Base-by-base conservation (phyloP, 495 filamentous ascomycete genomes). In the Penicillium subrubescens region DNA sequence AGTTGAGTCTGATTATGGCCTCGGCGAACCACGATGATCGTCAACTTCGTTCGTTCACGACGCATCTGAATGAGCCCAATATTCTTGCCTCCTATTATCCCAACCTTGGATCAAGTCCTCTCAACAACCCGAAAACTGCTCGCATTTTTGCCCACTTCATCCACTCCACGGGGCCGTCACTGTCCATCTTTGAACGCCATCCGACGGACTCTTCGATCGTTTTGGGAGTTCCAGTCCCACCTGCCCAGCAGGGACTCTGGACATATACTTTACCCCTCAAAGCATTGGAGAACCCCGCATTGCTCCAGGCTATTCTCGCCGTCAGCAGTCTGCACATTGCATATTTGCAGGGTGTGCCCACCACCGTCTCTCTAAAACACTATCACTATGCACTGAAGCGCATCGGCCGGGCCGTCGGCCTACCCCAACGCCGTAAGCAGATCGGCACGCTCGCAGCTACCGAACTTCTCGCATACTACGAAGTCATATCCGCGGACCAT, bases 401-500 rank as follows among this genome's bases (percentile, higher is more conserved):
- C 55, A 79, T 98, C 1, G 88, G 90, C 3, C 88, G 87, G 64
- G 88, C 88, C 59, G 89, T 97, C 31, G 85, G 87, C 23, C 85
- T 91, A 44, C 85, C 87, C 12, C 82, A 71, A 54, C 88, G 89
- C 68, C 88, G 95, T n/a, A 86, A 86, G 17, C 87, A 92, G 62
- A 82, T 92, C 12, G 88, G 91, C 0, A 97, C 94, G 0, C 80
- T 99, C 17, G 93, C 94, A 14, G 93, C 95, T 17, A 91, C 92
- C 1, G 79, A 97, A n/a, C 78, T 97, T 19, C 84, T 99, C 25
- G 92, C 89, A 1, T 99, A 91, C 70, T 99, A 97, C 71, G 95
- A 98, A 73, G 92, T 97, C 23, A 93, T 94, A 86, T 90, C 90
- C 50, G 95, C 93, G 17, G 95, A 99, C 67, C 95, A 97, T 70